A percentile compares a stretch with the other conserved stretches of the same genome.
phyloP scores from a whole-genome alignment of 2,329 filamentous ascomycete species.

The Calonectria montana region DNA sequence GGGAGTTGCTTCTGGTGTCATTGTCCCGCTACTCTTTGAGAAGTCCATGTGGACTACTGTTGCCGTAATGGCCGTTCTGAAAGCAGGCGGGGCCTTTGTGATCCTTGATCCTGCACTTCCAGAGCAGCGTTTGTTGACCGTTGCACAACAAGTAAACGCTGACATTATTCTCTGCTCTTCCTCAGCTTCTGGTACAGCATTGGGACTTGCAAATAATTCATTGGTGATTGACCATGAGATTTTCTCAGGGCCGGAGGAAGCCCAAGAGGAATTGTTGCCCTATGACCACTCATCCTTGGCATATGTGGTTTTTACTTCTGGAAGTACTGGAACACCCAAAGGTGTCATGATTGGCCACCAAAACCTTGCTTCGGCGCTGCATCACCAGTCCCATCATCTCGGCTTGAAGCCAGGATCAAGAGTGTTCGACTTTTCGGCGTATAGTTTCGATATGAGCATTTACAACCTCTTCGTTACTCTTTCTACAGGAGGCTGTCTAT shows the following conservation, averaged over 20 bases:
- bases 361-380: neutral
- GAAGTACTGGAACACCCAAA: neutral
- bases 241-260: too few species aligned
- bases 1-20: neutral
- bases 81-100: neutral
- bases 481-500: neutral
- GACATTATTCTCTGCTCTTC: neutral
- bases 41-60: constrained; percentile 7
- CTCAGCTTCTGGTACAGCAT: neutral
- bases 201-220: neutral
- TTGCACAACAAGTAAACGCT: neutral
- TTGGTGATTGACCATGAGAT: neutral
- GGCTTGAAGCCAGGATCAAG: neutral
- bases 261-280: too few species aligned
- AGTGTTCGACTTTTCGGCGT: neutral
- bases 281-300: too few species aligned
- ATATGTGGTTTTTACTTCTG: neutral
- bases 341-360: neutral
- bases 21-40: neutral
- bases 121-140: neutral
- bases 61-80: neutral
- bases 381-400: neutral
- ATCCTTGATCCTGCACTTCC: neutral
- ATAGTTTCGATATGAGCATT: neutral
- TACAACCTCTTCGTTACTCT: neutral